Evolutionary conservation across 2,329 filamentous ascomycete genomes (phyloP), one percentile per base, ranked within the genome.

Genomic region (Aureobasidium mangrovei): DNA sequence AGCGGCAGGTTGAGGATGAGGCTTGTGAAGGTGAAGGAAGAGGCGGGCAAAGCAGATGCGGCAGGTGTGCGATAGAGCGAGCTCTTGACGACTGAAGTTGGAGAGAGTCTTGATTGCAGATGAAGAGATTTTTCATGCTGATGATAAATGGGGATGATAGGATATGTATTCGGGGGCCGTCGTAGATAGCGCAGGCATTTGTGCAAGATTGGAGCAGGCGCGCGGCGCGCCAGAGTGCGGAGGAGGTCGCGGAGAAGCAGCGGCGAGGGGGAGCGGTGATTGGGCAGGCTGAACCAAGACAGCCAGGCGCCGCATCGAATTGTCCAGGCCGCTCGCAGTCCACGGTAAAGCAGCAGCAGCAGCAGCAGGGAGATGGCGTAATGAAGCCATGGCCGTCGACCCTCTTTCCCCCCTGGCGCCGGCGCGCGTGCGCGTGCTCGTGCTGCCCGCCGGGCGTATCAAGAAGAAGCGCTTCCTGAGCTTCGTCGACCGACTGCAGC

Each of bases 401-500:
- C 84, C 88, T 71, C 82, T 95, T 70, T 86, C 91, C 69, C 90
- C 91, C 71, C 83, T 91, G 75, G 87, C 91, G 71, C 90, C 90
- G 68, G 91, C 90, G 74, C 86, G 88, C 78, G 83, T 97, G 67
- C 87, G 88, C 74, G 88, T 86, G 59, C 81, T 96, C 63, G 80
- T 95, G 57, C 76, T 97, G 58, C 93, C 93, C 53, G 78, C 95
- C 61, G 91, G 91, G 52, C 85, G 82, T 66, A 93, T 97, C 69
- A 91, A 84, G 68, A 82, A 84, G 58, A 84, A 86, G 52, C 82
- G 87, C 57, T 97, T 96, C 70, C 72, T 83, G 62, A 77, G 79
- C 60, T 95, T 95, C 68, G 79, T 91, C 60, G 80, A 85, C 59
- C 81, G 88, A 63, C 76, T 98, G 58, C 84, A 86, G 66, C 75